These are phyloP conservation scores for Nidularia sp. DNA, from an alignment of 768 basidiomycete genomes.

Conservation along the genomic window DNA sequence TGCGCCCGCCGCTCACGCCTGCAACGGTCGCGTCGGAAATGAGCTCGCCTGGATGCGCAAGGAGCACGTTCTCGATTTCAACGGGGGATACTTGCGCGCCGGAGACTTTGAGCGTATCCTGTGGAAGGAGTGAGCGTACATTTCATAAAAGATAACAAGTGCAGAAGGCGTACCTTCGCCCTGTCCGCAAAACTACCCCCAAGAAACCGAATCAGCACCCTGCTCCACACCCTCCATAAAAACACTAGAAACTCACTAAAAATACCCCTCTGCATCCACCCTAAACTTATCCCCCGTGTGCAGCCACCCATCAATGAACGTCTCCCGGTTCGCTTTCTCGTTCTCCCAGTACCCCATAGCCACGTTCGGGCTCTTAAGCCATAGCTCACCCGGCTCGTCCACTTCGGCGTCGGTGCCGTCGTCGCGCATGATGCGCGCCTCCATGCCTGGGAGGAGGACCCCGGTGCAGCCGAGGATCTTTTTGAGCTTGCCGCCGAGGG, in stretches of 20 bases:
- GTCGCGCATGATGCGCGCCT: conserved; percentile 57
- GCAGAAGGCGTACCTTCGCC: conserved; percentile 47
- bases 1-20: conserved; percentile 69
- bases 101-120: conserved; percentile 81
- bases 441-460: conserved; percentile 57
- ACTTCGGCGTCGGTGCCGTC: conserved; percentile 50
- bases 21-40: conserved; percentile 68
- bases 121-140: neutral
- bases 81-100: conserved; percentile 78
- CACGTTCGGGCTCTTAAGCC: conserved; percentile 50
- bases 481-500: conserved; percentile 38
- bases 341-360: conserved; percentile 74
- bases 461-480: conserved; percentile 44
- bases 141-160: no score
- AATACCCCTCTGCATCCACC: conserved; percentile 54
- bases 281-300: conserved; percentile 70
- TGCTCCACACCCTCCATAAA: neutral
- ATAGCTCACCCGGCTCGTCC: conserved; percentile 66
- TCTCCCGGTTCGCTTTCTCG: conserved; percentile 57
- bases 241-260: conserved; percentile 47
- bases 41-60: conserved; percentile 56
- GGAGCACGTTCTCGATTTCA: conserved; percentile 69
- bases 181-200: conserved; percentile 68
- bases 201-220: neutral
- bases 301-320: conserved; percentile 73